phyloP scores from a whole-genome alignment of 768 basidiomycete genomes.

The Hygrophoropsis aurantiaca region DNA sequence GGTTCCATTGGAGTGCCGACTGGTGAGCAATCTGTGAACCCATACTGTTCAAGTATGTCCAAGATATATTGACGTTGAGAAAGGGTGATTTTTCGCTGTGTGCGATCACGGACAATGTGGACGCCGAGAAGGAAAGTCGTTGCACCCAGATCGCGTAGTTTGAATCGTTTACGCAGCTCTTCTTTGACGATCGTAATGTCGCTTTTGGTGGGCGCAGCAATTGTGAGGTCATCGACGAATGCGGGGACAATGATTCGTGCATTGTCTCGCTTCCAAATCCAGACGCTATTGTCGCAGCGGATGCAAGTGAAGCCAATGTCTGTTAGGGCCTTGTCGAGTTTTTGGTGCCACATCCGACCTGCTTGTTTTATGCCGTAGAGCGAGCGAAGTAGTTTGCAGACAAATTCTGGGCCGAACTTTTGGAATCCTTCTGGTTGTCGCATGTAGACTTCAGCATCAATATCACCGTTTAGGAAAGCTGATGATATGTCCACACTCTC shows the following conservation, averaged over 20 bases:
- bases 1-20: constrained; percentile 18
- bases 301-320: constrained; percentile 14
- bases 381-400: constrained; percentile 11
- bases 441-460: constrained; percentile 19
- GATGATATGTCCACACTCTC: not conserved
- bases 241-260: constrained; percentile 28
- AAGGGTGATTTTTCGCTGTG: constrained; percentile 8
- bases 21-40: constrained; percentile 18
- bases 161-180: constrained; percentile 1
- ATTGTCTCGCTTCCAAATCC: constrained; percentile 22
- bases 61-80: constrained; percentile 20
- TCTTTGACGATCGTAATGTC: not conserved
- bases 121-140: constrained; percentile 18
- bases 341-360: constrained; percentile 28
- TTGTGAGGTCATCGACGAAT: constrained; percentile 31
- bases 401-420: constrained; percentile 3
- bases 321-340: constrained; percentile 16
- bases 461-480: not conserved
- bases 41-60: constrained; percentile 17
- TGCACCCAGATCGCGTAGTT: constrained; percentile 14
- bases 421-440: constrained; percentile 16
- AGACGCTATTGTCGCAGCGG: constrained; percentile 14
- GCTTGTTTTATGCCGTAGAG: constrained; percentile 37
- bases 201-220: constrained; percentile 17
- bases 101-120: constrained; percentile 10